Base-by-base conservation (phyloP, 2,329 filamentous ascomycete genomes). In the Aspergillus ochraceoroseus region DNA sequence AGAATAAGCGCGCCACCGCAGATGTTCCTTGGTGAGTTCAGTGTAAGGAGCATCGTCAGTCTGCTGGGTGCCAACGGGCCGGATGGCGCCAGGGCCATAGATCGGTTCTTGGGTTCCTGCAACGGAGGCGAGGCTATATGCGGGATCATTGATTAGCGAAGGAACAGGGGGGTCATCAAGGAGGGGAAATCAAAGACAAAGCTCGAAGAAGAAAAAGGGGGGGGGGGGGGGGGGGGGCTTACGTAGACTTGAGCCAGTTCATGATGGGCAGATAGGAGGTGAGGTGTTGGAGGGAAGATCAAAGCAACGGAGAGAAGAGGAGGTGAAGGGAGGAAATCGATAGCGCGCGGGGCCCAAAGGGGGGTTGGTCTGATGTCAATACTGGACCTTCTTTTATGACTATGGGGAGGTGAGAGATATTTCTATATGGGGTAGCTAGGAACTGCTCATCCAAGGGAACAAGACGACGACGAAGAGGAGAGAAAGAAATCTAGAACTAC, bases 81-180 rank as follows among this genome's bases (percentile, higher is more conserved):
- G 83, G 66, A 96, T 87, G 57, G 89, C 90, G 5, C 81, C 77
- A 34, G 90, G 82, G 52, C 92, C 92, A 66, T 98, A 95, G 69
- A 94, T 85, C 62, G 90, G 90, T 75, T 95, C 89, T 67, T 94
- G 85, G 40, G 90, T 96, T 70, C 94, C 89, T 62, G 89, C 88
- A 64, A 95, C 88, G 67, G 89, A 77, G 61, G 76, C 75, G 60
- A 80, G 68, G 55, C 76, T 79, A 57, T 25, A 41, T 33, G 34
- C 44, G 47, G 45, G 20, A 22, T 32, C 12, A 23, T 75, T 66
- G 76, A 79, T 68, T 83, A 67, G 65, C 78, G 83, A 19, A 27
- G 28, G 14, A 17, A 20, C 12, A 25, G 6, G 17, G 9, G 13
- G 19, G n/a, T 17, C 25, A 5, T 30, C 19, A 26, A 22, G 12